Conservation (phyloP, 2,329 filamentous ascomycete species). For the Davidsoniella virescens region DNA sequence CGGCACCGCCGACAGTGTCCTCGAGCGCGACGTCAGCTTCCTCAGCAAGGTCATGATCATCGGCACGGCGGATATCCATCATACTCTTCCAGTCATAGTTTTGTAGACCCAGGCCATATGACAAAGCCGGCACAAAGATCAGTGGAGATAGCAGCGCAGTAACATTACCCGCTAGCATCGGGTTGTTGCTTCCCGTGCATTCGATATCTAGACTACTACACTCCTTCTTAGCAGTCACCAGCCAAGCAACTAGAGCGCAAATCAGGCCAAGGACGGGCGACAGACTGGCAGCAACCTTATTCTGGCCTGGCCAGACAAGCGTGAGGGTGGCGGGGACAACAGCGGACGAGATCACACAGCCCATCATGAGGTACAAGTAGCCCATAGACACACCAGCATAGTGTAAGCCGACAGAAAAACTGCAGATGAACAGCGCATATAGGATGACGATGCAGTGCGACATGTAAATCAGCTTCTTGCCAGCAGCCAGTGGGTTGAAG, state of each 20-base stretch:
- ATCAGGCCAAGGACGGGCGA: conserved; percentile 51
- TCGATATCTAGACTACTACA: conserved; percentile 53
- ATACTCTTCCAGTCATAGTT: conserved; percentile 81
- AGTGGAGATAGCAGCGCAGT: conserved; percentile 63
- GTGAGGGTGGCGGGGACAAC: conserved; percentile 71
- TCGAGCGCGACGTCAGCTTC: conserved; percentile 51
- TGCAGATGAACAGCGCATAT: conserved; percentile 64
- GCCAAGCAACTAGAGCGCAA: conserved; percentile 56
- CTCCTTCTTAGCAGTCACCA: conserved; percentile 54
- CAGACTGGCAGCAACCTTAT: conserved; percentile 51
- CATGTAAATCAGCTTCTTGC: conserved; percentile 63
- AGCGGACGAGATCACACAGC: conserved; percentile 72
- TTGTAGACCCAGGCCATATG: conserved; percentile 39
- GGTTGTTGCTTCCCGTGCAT: conserved; percentile 66
- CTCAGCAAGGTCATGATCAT: conserved; percentile 56
- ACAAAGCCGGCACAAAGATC: conserved; percentile 61
- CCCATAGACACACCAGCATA: conserved; percentile 72
- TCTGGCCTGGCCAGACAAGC: conserved; percentile 66
- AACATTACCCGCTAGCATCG: conserved; percentile 80
- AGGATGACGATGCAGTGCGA: conserved; percentile 53
- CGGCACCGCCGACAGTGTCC: conserved; percentile 33
- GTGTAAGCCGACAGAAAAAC: conserved; percentile 58
- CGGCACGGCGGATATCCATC: conserved; percentile 59
- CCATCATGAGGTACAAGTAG: conserved; percentile 81
- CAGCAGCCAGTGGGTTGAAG: conserved; percentile 60